These are phyloP conservation scores for Boletus vermiculosoides DNA, from an alignment of 768 basidiomycete species.

Conservation along the genomic window DNA sequence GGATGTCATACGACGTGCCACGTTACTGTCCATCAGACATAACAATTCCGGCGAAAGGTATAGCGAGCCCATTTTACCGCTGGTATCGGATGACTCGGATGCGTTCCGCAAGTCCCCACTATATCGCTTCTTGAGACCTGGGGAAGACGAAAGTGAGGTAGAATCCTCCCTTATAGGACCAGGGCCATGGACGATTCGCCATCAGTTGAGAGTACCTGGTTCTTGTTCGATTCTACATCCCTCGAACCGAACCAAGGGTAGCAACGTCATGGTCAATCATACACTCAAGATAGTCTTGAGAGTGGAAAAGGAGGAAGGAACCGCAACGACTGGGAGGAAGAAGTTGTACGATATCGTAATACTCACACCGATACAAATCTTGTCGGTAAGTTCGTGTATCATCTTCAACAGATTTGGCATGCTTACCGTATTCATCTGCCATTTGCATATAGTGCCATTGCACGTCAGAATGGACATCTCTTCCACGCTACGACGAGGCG, in stretches of 20 bases:
- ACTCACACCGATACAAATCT: conserved; percentile 80
- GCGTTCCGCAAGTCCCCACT: conserved; percentile 69
- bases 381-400: conserved; percentile 60
- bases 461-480: conserved; percentile 72
- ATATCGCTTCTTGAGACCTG: conserved; percentile 44
- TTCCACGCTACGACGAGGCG: conserved; percentile 68
- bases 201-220: conserved; percentile 64
- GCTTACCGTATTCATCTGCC: background rate
- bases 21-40: conserved; percentile 61
- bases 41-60: conserved; percentile 41
- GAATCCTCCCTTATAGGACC: conserved; percentile 66
- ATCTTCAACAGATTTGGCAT: background rate
- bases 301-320: conserved; percentile 72
- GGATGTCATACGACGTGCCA: conserved; percentile 58
- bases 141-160: conserved; percentile 53
- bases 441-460: conserved; percentile 62
- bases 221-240: conserved; percentile 64
- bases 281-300: conserved; percentile 78
- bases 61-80: conserved; percentile 69
- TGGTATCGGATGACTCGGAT: conserved; percentile 65
- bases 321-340: conserved; percentile 69
- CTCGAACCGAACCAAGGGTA: conserved; percentile 58
- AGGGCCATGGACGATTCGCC: conserved; percentile 86
- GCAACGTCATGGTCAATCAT: conserved; percentile 76
- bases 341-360: conserved; percentile 88